A percentile compares a stretch with the other conserved stretches of the same genome.
These are phyloP conservation scores for Kuraishia capsulata DNA, from an alignment of 805 yeast species.

Conservation along the genomic window DNA sequence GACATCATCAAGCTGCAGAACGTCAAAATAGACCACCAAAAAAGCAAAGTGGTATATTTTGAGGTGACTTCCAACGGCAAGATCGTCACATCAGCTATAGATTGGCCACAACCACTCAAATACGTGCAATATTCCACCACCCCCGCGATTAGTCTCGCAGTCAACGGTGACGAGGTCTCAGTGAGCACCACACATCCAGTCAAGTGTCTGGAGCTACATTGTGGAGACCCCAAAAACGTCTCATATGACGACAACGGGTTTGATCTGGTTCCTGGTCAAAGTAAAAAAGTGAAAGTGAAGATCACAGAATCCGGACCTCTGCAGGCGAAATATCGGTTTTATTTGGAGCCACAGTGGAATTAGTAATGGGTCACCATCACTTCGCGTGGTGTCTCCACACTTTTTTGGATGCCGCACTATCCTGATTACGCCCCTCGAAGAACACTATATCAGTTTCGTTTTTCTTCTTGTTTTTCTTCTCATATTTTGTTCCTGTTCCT, in stretches of 20 bases:
- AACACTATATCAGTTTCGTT: no score
- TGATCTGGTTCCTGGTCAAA: conserved; percentile 29
- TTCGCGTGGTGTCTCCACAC: no score
- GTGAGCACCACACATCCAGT: conserved; percentile 26
- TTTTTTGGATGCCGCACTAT: no score
- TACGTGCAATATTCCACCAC: conserved; percentile 20
- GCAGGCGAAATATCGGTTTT: not conserved
- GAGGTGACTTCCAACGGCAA: not conserved
- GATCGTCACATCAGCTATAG: conserved; percentile 24
- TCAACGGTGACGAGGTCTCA: not conserved
- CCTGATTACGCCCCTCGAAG: no score
- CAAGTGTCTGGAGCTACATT: conserved; percentile 30
- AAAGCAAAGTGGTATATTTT: not conserved
- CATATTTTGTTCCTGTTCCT: no score
- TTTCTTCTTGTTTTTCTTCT: no score
- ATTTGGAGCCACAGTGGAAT: not conserved
- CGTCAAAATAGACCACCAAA: not conserved
- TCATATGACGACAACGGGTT: conserved; percentile 33
- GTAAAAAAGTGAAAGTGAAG: not conserved
- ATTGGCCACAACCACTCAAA: conserved; percentile 44
- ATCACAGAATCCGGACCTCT: not conserved
- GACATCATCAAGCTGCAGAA: conserved; percentile 2
- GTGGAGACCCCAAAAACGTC: conserved; percentile 9
- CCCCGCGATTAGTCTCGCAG: not conserved
- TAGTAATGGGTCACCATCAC: no score